Base-by-base conservation (phyloP, 371 early-diverging fungal genomes). In the Mucor piriformis region DNA sequence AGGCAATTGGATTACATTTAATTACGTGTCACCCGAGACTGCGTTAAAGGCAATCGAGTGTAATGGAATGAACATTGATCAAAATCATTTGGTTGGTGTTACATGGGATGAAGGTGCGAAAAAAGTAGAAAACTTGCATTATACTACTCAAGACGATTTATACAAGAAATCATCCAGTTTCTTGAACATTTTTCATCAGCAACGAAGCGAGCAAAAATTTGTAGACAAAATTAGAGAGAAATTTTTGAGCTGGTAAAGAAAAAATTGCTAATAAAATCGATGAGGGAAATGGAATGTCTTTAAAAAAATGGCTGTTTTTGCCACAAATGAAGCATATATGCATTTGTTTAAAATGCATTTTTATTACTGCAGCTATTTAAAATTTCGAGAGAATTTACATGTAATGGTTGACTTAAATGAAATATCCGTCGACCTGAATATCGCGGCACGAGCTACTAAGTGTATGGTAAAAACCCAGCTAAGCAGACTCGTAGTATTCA, bases 1-100 rank as follows among this genome's bases (percentile, higher is more conserved):
- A 3, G 64, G 65, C 8, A 74, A 79, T 56, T 75, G 73, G 75
- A 69, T 75, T 44, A 71, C 68, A 2, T 63, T 79, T 27, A 60
- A 72, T 10, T 79, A 79, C 24, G 52, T 57, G 3, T 47, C 59
- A 23, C 24, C 21, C 1, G 63, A 66, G 23, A 48, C 63, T 7
- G 74, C 75, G 8, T 34, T 53, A 51, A 68, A 66, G 21, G 79
- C 79, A 12, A 46, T 79, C 1, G 47, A 50, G 10, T 53, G 35
- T 24, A 70, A 79, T 56, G 79, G 75, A 4, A 57, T 55, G 16
- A 46, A 67, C 16, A 54, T 79, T 12, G 62, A 38, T 7, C 38
- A 50, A 33, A 29, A 60, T 23, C 49, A 37, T 24, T 49, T 70
- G 43, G 48, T 70, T 15, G 70, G 70, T 15, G 70, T 70, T 11